Evolutionary conservation across 495 filamentous ascomycete species (phyloP), one percentile per base, ranked within the genome.

Genomic region (Penicillium angulare): DNA sequence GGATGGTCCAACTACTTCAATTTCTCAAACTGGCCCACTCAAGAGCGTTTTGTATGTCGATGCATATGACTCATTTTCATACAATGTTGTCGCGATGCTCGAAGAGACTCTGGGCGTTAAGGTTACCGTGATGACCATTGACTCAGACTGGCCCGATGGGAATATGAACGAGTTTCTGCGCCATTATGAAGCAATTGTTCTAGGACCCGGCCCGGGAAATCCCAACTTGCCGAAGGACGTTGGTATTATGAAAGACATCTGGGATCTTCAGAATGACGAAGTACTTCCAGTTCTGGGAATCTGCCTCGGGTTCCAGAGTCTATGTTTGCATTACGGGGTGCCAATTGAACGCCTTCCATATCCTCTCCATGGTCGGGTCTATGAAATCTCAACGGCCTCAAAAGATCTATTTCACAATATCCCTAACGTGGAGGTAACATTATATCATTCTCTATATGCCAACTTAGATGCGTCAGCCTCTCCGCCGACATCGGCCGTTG

Each of bases 21-120:
- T 16, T 10, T 20, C 15, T 33, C 47, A 43, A 21, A 29, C 15
- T 43, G 24, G 35, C 1, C 36, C 49, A 12, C 42, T 41, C 31
- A 75, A 67, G 33, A 79, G 72, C 38, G 83, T 97, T 44, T 82
- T 98, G 36, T 91, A 93, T 66, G 70, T 98, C 35, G 93, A 98
- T 64, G 90, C 91, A 44, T 95, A 95, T 61, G 93, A 97, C 70
- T 96, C 92, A 45, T 97, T 96, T 73, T 86, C 92, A 35, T 88
- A 95, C 71, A 97, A 96, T 74, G 92, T 97, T 51, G 80, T 92
- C 36, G 78, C 85, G 13, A 82, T 93, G 56, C 77, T 97, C 15
- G 75, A 83, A 52, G 81, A 86, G 7, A 73, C 74, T 13, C 71
- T 90, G 8, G 66, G 72, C 41, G 88, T 79, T 21, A 72, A 82